Conservation (phyloP, 2,329 filamentous ascomycete genomes). For the Beauveria australis region DNA sequence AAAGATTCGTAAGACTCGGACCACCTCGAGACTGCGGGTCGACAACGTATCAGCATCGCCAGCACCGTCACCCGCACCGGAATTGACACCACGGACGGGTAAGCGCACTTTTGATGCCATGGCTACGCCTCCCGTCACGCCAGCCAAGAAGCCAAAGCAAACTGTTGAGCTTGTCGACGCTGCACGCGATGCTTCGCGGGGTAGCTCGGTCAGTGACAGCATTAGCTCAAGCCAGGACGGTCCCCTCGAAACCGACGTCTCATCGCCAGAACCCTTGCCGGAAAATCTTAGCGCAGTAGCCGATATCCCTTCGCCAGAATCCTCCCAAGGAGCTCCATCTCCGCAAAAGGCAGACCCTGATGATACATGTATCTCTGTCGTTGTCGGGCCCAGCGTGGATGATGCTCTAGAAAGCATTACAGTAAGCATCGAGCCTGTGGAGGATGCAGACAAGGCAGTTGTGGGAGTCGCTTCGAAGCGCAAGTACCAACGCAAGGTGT, state of each 20-base stretch:
- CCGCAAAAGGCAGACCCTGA: constrained; percentile 2
- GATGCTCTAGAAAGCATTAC: constrained; percentile 15
- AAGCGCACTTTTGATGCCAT: constrained; percentile 38
- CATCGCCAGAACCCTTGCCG: constrained; percentile 33
- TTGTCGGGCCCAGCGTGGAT: not conserved
- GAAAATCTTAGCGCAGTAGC: not conserved
- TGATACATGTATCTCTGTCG: not conserved
- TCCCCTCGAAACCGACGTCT: constrained; percentile 34
- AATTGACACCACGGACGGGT: constrained; percentile 19
- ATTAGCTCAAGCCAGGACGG: constrained; percentile 21
- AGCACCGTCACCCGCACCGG: constrained; percentile 20
- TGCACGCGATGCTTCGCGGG: constrained; percentile 26
- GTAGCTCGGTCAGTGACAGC: constrained; percentile 27
- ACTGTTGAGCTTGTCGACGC: constrained; percentile 19
- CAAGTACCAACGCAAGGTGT: constrained; percentile 27
- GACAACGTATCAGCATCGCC: constrained; percentile 20
- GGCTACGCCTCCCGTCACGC: constrained; percentile 47
- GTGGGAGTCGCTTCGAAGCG: constrained; percentile 18
- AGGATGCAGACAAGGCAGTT: constrained; percentile 9
- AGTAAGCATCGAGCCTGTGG: constrained; percentile 20
- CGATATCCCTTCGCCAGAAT: not conserved
- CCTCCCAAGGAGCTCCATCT: constrained; percentile 4
- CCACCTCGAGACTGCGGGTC: constrained; percentile 22
- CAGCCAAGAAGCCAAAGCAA: constrained; percentile 40
- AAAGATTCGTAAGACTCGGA: constrained; percentile 34